phyloP scores from a whole-genome alignment of 345 rosid species.

The Zanthoxylum bungeanum region DNA sequence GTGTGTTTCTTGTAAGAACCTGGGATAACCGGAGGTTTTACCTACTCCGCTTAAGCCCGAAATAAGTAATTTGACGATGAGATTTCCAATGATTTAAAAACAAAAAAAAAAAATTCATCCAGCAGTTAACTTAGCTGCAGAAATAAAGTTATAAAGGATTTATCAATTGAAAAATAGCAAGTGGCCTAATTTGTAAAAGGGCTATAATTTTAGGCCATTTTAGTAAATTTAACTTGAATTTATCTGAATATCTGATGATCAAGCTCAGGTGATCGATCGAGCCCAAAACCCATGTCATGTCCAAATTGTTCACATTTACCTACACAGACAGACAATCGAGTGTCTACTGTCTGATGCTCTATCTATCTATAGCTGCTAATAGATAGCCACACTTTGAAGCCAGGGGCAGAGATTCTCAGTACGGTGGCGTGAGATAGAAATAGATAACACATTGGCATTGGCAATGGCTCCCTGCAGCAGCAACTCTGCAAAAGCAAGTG shows the following conservation, averaged over 20 bases:
- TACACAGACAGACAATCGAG: neutral
- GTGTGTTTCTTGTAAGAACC: too few relatives aligned
- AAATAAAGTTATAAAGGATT: too few relatives aligned
- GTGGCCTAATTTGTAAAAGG: too few relatives aligned
- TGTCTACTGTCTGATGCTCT: neutral
- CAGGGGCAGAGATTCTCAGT: neutral
- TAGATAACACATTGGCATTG: neutral
- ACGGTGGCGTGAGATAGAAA: slow-evolving; percentile 12
- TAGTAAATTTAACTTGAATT: too few relatives aligned
- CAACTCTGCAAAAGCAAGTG: slow-evolving; percentile 1
- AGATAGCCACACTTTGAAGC: neutral
- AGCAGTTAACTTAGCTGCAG: too few relatives aligned
- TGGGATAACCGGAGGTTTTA: too few relatives aligned
- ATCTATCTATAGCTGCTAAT: neutral
- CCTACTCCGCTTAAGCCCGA: too few relatives aligned
- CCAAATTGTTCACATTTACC: neutral
- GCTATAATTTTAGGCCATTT: neutral
- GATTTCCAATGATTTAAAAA: too few relatives aligned
- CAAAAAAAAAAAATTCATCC: too few relatives aligned
- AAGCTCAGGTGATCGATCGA: neutral
- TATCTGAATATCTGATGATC: neutral
- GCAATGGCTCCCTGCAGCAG: neutral
- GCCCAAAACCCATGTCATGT: neutral
- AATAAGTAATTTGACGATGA: too few relatives aligned
- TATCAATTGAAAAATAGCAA: too few relatives aligned